These are phyloP conservation scores for Moricandia moricandioides DNA, from an alignment of 345 rosid species.

Conservation along the genomic window DNA sequence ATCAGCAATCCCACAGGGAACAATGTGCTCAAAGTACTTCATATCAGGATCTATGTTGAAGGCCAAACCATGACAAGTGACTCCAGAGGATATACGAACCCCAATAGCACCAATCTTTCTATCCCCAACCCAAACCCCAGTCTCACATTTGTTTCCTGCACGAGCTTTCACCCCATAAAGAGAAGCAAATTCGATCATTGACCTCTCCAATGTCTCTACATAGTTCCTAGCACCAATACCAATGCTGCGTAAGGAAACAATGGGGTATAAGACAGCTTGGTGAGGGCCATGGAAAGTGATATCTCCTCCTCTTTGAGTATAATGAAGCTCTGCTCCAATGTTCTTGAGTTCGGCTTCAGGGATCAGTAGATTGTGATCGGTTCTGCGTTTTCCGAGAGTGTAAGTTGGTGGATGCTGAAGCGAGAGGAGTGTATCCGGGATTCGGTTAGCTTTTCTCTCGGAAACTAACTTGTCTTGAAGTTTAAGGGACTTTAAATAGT, in stretches of 20 bases:
- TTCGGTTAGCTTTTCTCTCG: conserved; percentile 50
- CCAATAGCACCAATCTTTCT: conserved; percentile 94
- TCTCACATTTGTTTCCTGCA: conserved; percentile 67
- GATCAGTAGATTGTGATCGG: conserved; percentile 73
- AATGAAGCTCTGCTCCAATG: conserved; percentile 81
- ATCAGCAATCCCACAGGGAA: conserved; percentile 88
- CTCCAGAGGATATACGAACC: conserved; percentile 67
- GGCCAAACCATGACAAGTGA: conserved; percentile 87
- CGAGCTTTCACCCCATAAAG: conserved; percentile 68
- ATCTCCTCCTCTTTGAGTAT: conserved; percentile 92
- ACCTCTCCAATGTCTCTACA: conserved; percentile 70
- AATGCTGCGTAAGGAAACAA: conserved; percentile 64
- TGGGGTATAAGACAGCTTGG: conserved; percentile 80
- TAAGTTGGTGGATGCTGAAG: conserved; percentile 88
- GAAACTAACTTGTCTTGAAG: conserved; percentile 68
- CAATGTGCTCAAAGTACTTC: conserved; percentile 79
- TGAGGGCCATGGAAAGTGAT: conserved; percentile 87
- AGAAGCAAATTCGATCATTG: conserved; percentile 75
- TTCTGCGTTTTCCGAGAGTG: conserved; percentile 72
- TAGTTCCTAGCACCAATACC: conserved; percentile 74
- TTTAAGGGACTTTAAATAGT: conserved; percentile 72
- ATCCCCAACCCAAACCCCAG: conserved; percentile 88
- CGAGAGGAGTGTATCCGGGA: conserved; percentile 66
- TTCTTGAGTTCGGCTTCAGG: conserved; percentile 57
- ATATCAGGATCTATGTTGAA: conserved; percentile 78